A percentile compares a stretch with the other conserved stretches of the same genome.
These are phyloP conservation scores for Melanomma pulvis-pyrius DNA, from an alignment of 495 filamentous ascomycete genomes.

Conservation along the genomic window DNA sequence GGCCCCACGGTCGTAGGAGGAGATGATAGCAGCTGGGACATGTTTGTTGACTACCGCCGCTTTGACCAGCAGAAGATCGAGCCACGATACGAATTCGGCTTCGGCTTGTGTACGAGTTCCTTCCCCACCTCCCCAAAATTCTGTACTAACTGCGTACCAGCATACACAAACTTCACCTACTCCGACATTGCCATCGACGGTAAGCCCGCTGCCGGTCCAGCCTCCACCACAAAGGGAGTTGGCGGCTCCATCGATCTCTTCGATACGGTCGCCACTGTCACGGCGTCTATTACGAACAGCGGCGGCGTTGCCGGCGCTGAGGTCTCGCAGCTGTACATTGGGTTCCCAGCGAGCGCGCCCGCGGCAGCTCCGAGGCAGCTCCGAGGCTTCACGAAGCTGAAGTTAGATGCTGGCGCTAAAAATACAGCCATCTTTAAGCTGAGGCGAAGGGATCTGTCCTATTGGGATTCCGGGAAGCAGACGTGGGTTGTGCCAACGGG, in stretches of 20 bases:
- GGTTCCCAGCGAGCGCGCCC: conserved; percentile 39
- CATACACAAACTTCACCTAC: conserved; percentile 46
- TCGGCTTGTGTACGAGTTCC: conserved; percentile 39
- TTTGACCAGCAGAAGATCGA: conserved; percentile 52
- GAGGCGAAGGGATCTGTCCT: conserved; percentile 56
- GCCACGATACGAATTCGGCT: conserved; percentile 56
- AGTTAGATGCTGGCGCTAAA: conserved; percentile 49
- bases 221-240: conserved; percentile 14
- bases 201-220: conserved; percentile 26
- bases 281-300: conserved; percentile 54
- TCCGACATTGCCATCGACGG: conserved; percentile 35
- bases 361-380: conserved; percentile 54
- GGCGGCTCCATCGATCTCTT: conserved; percentile 44
- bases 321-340: conserved; percentile 62
- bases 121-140: background rate
- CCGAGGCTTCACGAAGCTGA: conserved; percentile 61
- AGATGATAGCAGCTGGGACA: conserved; percentile 48
- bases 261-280: conserved; percentile 52
- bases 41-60: conserved; percentile 58
- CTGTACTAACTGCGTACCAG: conserved; percentile 9
- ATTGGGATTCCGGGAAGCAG: conserved; percentile 56
- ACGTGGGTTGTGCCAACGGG: conserved; percentile 59
- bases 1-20: conserved; percentile 26
- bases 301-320: conserved; percentile 58
- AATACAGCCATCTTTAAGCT: conserved; percentile 55